Evolutionary conservation across 139 green algal species (phyloP), one percentile per base, ranked within the genome.

Genomic region (Chlorella sp.): DNA sequence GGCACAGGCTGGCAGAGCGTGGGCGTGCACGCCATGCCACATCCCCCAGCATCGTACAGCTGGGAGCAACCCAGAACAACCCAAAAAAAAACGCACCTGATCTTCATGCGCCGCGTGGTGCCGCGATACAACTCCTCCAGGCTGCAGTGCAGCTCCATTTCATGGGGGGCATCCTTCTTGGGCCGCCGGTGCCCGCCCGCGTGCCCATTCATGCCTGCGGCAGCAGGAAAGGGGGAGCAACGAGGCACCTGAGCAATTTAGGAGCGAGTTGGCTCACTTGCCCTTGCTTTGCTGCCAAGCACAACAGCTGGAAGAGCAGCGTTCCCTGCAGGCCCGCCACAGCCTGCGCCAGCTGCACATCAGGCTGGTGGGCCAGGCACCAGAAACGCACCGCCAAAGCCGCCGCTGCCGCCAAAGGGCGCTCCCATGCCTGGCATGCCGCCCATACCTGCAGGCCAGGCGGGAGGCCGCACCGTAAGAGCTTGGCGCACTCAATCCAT

Each of bases 101-200:
- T 89, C 76, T 93, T 93, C 80, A 93, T 85, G 28, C 75, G 83
- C 60, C 83, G 83, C 0, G 86, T 95, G 39, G 71, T 86, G 38
- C 95, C 96, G 18, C 86, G 95, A 91, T 97, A 98, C 41, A 97
- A 81, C 44, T 98, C 95, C 85, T 98, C 94, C 30, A 98, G 86
- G 0, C 88, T 93, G 76, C 91, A 94, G 0, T 65, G 67, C 30
- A 98, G 85, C 28, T 85, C 72, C 75, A 90, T 85, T 72, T 94
- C 89, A 11, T 95, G 91, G 6, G 94, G 44, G 18, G 89, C 82
- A 55, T 93, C 89, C 86, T 96, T 94, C 67, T 82, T 86, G 47
- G 51, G 71, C 55, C 51, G 65, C 32, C 76, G 57, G 34, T 83
- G 55, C 79, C 86, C 70, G 41, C 88, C 51, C 13, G 51, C 75